Evolutionary conservation across 2,329 filamentous ascomycete species (phyloP), one percentile per base, ranked within the genome.

Genomic region (Fonsecaea multimorphosa): DNA sequence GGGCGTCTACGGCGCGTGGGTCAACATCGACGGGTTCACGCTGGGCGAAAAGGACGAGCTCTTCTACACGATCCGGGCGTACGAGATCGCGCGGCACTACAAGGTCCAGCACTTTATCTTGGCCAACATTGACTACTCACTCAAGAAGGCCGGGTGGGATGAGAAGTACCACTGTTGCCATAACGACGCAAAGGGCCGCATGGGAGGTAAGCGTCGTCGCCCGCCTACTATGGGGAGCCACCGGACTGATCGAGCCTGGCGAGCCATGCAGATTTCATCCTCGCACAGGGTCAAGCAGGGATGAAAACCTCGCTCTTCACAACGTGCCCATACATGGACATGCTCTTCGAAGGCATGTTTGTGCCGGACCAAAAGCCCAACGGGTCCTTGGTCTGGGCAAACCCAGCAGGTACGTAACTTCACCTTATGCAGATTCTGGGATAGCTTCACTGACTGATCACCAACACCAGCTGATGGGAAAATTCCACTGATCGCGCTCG

Each of bases 21-120:
- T 85, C 51, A 86, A 86, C 70, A 79, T 83, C 44, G 83, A 85
- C 66, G 81, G 82, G 16, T 85, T 84, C 72, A 83, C 82, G 63
- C 73, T 75, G 16, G 84, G 83, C 31, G 82, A 85, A 72, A 84
- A 84, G 70, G 76, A 76, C 0, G 83, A 85, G 70, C 78, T 78
- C 0, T 85, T 77, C 71, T 85, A 73, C 71, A 74, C 69, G 1
- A 72, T 77, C 2, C 74, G 76, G 19, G 59, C 68, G 2, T 78
- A 77, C 57, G 75, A 78, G 62, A 58, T 78, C 1, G 76, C 77
- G 0, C 52, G 74, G 1, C 71, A 75, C 53, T 69, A 65, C 32
- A 76, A 74, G 9, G 69, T 78, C 31, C 72, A 76, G 57, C 75
- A 83, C 60, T 81, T 81, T 67, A 75, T 79, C 24, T 84, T 80